phyloP scores from a whole-genome alignment of 2,329 filamentous ascomycete genomes.

The Teratosphaeriaceae sp. region DNA sequence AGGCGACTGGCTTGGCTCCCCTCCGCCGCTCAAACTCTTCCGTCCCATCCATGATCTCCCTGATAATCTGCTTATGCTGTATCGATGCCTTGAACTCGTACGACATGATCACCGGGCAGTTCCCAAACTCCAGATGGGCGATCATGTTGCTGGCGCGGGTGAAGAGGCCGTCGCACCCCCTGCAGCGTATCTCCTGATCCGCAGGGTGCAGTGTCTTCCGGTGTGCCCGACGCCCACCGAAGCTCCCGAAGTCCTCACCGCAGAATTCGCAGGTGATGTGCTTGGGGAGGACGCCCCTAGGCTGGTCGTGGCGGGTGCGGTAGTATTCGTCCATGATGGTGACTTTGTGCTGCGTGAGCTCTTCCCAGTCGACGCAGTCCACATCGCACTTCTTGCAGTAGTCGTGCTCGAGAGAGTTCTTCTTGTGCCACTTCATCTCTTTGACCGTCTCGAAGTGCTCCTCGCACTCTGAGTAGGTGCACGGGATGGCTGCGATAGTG shows the following conservation, averaged over 20 bases:
- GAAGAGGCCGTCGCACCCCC: constrained; percentile 47
- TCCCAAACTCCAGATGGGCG: constrained; percentile 48
- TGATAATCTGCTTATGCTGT: constrained; percentile 45
- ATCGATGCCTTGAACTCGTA: constrained; percentile 43
- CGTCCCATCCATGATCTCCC: constrained; percentile 26
- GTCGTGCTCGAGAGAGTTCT: constrained; percentile 33
- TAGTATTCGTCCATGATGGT: constrained; percentile 25
- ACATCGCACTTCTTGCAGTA: constrained; percentile 41
- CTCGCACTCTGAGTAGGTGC: constrained; percentile 43
- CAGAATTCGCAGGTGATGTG: constrained; percentile 53
- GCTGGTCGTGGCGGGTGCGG: constrained; percentile 9
- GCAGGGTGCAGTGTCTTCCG: constrained; percentile 44
- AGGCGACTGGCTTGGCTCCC: not conserved
- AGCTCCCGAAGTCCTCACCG: constrained; percentile 49
- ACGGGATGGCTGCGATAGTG: constrained; percentile 21
- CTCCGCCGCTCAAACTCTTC: constrained; percentile 16
- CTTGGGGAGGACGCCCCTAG: constrained; percentile 20
- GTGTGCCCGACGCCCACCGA: constrained; percentile 46
- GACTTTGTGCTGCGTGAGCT: constrained; percentile 28
- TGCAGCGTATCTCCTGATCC: constrained; percentile 46
- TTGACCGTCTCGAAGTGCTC: constrained; percentile 39
- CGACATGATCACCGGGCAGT: constrained; percentile 40
- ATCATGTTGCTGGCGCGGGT: constrained; percentile 43
- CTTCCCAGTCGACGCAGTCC: constrained; percentile 28
- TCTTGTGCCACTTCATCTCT: constrained; percentile 48